These are phyloP conservation scores for Physaria fendleri DNA, from an alignment of 345 rosid species.

Conservation along the genomic window DNA sequence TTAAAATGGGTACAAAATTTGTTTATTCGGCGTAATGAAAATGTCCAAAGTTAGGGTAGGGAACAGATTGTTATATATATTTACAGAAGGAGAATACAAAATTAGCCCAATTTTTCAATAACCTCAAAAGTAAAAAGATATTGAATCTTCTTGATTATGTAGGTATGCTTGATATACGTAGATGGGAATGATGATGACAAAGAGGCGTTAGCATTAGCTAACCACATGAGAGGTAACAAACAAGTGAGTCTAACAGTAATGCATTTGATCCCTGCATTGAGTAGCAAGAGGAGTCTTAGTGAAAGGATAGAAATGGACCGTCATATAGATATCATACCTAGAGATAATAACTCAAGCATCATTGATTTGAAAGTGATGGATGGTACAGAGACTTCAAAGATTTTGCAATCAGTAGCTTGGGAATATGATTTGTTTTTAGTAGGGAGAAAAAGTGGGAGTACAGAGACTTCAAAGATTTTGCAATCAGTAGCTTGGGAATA, in stretches of 20 bases:
- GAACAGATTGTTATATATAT: too few species aligned
- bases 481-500: slow-evolving; percentile 29
- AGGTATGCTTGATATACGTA: slow-evolving; percentile 36
- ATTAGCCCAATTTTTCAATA: too few species aligned
- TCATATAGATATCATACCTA: neutral
- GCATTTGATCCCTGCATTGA: slow-evolving; percentile 3
- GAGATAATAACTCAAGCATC: neutral
- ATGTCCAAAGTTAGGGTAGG: too few species aligned
- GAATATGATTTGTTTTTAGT: slow-evolving; percentile 39
- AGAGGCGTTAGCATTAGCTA: slow-evolving; percentile 47
- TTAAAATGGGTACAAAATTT: too few species aligned
- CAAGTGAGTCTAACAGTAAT: slow-evolving; percentile 28
- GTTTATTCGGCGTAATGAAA: too few species aligned
- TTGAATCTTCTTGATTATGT: neutral
- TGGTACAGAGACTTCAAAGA: slow-evolving; percentile 33
- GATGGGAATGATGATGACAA: slow-evolving; percentile 66
- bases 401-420: slow-evolving; percentile 30
- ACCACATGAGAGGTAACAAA: slow-evolving; percentile 35
- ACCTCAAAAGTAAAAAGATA: too few species aligned
- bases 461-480: slow-evolving; percentile 26
- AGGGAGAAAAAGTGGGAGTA: slow-evolving; percentile 43
- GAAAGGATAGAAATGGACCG: slow-evolving; percentile 20
- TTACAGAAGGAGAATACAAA: too few species aligned
- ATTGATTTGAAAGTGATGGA: slow-evolving; percentile 25
- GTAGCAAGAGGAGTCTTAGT: slow-evolving; percentile 14